Percentiles rank a stretch among this genome's conserved stretches.
These are phyloP conservation scores for Alopecurus myosuroides DNA, from an alignment of 176 grass and related monocot species.

Conservation along the genomic window DNA sequence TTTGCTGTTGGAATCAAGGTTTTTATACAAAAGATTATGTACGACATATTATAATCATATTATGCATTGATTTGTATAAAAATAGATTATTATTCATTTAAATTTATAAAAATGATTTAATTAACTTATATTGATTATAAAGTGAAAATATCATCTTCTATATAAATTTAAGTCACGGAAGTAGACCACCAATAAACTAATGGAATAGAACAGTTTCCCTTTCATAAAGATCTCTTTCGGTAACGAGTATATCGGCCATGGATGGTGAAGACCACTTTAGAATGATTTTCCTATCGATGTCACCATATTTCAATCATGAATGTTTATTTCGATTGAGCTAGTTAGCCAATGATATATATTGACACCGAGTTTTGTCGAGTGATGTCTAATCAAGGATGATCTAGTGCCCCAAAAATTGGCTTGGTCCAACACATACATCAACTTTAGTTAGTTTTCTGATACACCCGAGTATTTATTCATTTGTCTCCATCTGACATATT, in stretches of 20 bases:
- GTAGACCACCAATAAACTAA: neutral
- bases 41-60: neutral
- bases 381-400: neutral
- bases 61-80: neutral
- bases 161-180: neutral
- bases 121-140: neutral
- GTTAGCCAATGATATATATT: too few relatives aligned
- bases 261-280: neutral
- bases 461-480: neutral
- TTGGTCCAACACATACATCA: neutral
- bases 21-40: neutral
- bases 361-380: neutral
- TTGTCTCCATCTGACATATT: neutral
- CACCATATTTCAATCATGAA: neutral
- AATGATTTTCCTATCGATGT: neutral
- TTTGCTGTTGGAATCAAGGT: neutral
- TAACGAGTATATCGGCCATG: neutral
- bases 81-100: neutral
- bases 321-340: neutral
- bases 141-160: neutral
- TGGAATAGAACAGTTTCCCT: neutral
- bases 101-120: neutral
- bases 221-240: neutral
- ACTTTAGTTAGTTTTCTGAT: neutral
- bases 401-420: neutral